Evolutionary conservation across 108 stramenopile genomes (phyloP), one percentile per base, ranked within the genome.

Genomic region (Skeletonema tropicum): DNA sequence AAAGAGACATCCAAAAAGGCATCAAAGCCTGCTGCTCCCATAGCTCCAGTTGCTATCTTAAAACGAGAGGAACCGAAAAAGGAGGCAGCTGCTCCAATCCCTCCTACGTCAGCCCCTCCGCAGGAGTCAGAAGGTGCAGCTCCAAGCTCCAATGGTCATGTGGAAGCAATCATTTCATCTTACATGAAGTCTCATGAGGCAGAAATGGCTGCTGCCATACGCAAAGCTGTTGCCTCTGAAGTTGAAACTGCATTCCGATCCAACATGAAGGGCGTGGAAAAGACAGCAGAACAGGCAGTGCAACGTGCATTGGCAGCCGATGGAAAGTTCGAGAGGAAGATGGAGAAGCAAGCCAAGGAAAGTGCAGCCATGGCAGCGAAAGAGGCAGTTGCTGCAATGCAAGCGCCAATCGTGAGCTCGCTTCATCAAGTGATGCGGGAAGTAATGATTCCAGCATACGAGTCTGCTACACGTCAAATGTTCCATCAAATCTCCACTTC

Each of bases 371-470:
- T 82, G 10, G 75, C 88, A 52, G 60, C 82, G 1, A 79, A 86
- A 29, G 77, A 80, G 19, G 66, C 89, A 41, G 73, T 79, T 17
- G 85, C 60, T 15, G 75, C 83, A 19, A 75, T 86, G 49, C 87
- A 94, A 66, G 67, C 70, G 21, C 86, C 90, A 2, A 64, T 79
- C 25, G 68, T 83, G 62, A 59, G 73, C 30, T 66, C 79, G 3
- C 59, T 82, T 17, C 61, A 82, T 65, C 71, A 84, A 64, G 79
- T 80, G 5, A 84, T 96, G 77, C 80, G 75, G 26, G 88, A 74
- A 48, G 87, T 90, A 14, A 81, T 94, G 60, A 85, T 96, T 29
- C 95, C 95, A 26, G 85, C 92, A 10, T 76, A 90, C 66, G 88
- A 93, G 61, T 80, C 91, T 3, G 83, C 88, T 4, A 83, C 89